A percentile compares a stretch with the other conserved stretches of the same genome.
phyloP scores from a whole-genome alignment of 495 filamentous ascomycete species.

The Ramalina intermedia region DNA sequence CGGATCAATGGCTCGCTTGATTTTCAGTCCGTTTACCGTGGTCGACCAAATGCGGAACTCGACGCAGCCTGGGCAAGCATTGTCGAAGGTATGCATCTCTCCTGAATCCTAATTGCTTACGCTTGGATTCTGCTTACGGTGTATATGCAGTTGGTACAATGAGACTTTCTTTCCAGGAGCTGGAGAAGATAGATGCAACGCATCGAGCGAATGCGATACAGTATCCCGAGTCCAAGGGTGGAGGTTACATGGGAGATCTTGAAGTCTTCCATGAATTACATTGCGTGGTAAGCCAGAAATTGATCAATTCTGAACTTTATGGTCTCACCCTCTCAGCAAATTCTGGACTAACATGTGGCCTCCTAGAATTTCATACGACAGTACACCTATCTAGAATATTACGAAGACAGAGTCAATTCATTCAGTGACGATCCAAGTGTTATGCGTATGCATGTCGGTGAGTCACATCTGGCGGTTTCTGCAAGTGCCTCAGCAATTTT shows the following conservation, averaged over 20 bases:
- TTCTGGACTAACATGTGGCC: neutral
- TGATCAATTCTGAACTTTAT: neutral
- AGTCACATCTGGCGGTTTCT: neutral
- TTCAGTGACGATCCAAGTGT: neutral
- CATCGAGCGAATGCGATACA: neutral
- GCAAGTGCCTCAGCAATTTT: too few relatives aligned
- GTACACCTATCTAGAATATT: neutral
- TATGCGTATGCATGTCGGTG: neutral
- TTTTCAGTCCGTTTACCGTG: neutral
- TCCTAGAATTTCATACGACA: neutral
- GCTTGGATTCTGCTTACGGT: neutral
- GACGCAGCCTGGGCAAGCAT: slow-evolving; percentile 1
- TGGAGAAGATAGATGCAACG: slow-evolving; percentile 4
- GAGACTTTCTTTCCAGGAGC: neutral
- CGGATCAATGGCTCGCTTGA: slow-evolving; percentile 1
- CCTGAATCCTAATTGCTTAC: neutral
- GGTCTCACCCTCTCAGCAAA: neutral
- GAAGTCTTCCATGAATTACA: slow-evolving; percentile 16
- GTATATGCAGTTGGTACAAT: neutral
- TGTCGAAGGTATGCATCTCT: neutral
- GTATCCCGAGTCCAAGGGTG: slow-evolving; percentile 6
- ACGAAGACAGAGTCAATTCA: neutral
- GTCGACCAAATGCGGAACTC: neutral
- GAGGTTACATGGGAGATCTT: slow-evolving; percentile 12
- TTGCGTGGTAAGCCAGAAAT: slow-evolving; percentile 8